These are phyloP conservation scores for Coniella lustricola DNA, from an alignment of 2,329 filamentous ascomycete genomes.

Conservation along the genomic window DNA sequence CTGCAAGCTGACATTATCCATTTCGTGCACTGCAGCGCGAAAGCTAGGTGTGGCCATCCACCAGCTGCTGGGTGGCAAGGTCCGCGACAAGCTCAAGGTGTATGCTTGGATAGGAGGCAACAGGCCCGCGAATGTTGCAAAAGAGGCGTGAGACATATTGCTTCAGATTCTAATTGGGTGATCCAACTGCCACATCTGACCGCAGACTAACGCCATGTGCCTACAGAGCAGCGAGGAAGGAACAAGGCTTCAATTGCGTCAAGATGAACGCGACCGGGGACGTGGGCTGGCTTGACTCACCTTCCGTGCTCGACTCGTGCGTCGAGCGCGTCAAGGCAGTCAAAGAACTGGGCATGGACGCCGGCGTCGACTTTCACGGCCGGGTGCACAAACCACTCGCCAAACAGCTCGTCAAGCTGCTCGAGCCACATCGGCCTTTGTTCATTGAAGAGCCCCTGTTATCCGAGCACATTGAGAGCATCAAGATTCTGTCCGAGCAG, in stretches of 20 bases:
- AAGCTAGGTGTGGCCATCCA: conserved; percentile 50
- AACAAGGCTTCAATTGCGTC: conserved; percentile 49
- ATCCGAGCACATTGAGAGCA: conserved; percentile 52
- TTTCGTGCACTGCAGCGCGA: conserved; percentile 10
- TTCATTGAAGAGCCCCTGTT: conserved; percentile 62
- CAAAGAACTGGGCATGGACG: conserved; percentile 58
- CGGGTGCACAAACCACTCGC: conserved; percentile 63
- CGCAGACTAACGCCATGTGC: no score
- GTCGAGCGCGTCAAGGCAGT: conserved; percentile 56
- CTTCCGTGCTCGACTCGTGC: conserved; percentile 45
- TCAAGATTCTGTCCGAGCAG: conserved; percentile 48
- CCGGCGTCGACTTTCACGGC: conserved; percentile 63
- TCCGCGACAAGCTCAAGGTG: conserved; percentile 55
- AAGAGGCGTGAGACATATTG: conserved; percentile 46
- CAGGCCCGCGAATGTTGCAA: conserved; percentile 52
- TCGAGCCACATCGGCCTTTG: conserved; percentile 54
- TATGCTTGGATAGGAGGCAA: conserved; percentile 68
- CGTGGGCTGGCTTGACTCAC: conserved; percentile 59
- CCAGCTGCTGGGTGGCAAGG: conserved; percentile 58
- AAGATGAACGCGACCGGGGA: conserved; percentile 68
- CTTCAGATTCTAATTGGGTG: no score
- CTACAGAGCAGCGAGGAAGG: conserved; percentile 39
- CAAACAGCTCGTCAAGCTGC: conserved; percentile 55
- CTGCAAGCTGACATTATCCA: background rate
- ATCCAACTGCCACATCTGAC: no score